Evolutionary conservation across 352 stramenopile genomes (phyloP).

Genomic region (Globisporangium echinulatum): DNA sequence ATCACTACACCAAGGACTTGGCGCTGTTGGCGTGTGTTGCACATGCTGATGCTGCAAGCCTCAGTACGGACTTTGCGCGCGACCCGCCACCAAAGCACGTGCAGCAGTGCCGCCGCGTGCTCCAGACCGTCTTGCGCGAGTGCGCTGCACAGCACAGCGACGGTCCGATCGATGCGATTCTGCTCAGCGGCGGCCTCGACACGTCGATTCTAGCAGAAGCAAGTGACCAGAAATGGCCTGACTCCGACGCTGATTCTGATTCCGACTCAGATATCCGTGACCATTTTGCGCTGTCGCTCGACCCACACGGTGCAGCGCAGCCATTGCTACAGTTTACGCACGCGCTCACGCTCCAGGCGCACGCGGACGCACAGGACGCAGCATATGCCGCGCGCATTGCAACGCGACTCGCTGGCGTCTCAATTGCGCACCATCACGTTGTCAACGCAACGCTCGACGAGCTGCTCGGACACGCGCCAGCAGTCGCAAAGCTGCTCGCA

Average conservation of each 20-base stretch:
- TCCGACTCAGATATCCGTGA: not conserved
- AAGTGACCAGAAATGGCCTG: slow-evolving; percentile 26
- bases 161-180: slow-evolving; percentile 26
- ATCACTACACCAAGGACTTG: slow-evolving; percentile 71
- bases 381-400: slow-evolving; percentile 41
- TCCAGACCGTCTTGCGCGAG: slow-evolving; percentile 51
- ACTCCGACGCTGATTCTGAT: not conserved
- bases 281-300: slow-evolving; percentile 36
- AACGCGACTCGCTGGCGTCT: slow-evolving; percentile 27
- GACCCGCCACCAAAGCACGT: slow-evolving; percentile 21
- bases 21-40: slow-evolving; percentile 31
- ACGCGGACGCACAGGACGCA: slow-evolving; percentile 30
- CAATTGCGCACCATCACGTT: slow-evolving; percentile 60
- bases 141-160: slow-evolving; percentile 22
- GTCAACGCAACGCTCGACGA: slow-evolving; percentile 47
- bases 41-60: slow-evolving; percentile 20
- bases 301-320: slow-evolving; percentile 22
- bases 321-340: slow-evolving; percentile 50
- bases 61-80: slow-evolving; percentile 44
- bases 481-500: slow-evolving; percentile 43
- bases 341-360: slow-evolving; percentile 51
- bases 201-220: slow-evolving; percentile 69
- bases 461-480: slow-evolving; percentile 30
- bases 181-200: slow-evolving; percentile 64
- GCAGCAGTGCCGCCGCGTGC: slow-evolving; percentile 35